Conservation (phyloP, 192 early-diverging fungal species). For the Paraglomus occultum region DNA sequence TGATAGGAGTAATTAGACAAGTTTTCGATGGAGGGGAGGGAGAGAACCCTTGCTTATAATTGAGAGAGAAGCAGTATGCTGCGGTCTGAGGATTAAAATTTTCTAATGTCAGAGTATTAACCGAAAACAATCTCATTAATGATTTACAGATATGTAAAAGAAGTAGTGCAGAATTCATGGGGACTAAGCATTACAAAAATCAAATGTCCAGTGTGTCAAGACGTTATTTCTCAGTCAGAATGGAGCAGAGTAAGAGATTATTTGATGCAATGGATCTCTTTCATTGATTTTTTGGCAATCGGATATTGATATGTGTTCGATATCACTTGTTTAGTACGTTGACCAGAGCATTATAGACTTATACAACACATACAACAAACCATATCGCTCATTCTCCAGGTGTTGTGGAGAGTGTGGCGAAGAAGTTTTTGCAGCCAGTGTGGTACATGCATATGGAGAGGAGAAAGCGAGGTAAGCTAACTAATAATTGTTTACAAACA, state of each 20-base stretch:
- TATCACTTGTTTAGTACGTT: slow-evolving; percentile 42
- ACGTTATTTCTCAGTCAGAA: slow-evolving; percentile 46
- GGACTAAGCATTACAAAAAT: slow-evolving; percentile 56
- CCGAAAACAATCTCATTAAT: background rate
- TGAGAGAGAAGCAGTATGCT: too few relatives aligned
- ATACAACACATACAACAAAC: slow-evolving; percentile 54
- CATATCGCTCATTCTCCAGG: slow-evolving; percentile 50
- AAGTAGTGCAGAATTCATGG: slow-evolving; percentile 59
- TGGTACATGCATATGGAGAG: slow-evolving; percentile 27
- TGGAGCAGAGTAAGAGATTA: slow-evolving; percentile 46
- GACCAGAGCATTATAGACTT: slow-evolving; percentile 40
- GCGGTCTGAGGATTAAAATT: too few relatives aligned
- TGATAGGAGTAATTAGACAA: background rate
- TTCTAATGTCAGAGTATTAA: background rate
- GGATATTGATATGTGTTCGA: background rate
- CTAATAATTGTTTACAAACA: background rate
- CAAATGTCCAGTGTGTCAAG: slow-evolving; percentile 58
- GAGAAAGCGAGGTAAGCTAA: slow-evolving; percentile 20
- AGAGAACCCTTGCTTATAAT: too few relatives aligned
- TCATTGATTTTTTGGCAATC: background rate
- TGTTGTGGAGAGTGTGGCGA: slow-evolving; percentile 50
- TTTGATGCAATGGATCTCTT: background rate
- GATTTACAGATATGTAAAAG: slow-evolving; percentile 46
- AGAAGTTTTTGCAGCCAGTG: slow-evolving; percentile 42
- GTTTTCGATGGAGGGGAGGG: background rate